Base-by-base conservation (phyloP, 129 eudicot species). In the Oenanthe sinensis region DNA sequence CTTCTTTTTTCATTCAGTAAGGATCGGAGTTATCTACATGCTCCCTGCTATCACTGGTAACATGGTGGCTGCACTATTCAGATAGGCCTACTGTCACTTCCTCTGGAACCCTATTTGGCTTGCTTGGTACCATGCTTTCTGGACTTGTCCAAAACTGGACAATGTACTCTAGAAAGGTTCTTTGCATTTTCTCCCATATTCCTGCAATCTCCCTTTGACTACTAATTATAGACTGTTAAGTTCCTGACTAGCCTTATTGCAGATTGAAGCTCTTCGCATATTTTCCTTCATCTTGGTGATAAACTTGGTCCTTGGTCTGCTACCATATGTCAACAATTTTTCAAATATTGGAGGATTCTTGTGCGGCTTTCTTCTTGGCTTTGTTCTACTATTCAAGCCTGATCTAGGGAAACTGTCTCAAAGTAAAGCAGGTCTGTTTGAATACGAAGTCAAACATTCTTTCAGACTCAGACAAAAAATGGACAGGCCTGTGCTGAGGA, bases 101-200 rank as follows among this genome's bases (percentile, higher is more conserved):
- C 37, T 89, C 93, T 24, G 83, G 81, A 58, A 85, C 90, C 76
- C 78, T 89, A 71, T 86, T 84, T 83, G 93, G 93, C 40, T 69
- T 89, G 86, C 86, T 89, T 55, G 93, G 93, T 28, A 78, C 88
- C 33, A 62, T 81, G 65, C 76, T 89, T 60, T 86, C 90, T 48
- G 88, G 87, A 62, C 90, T 89, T 76, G 46, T 84, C 36, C 69
- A 79, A 60, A 81, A 89, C 75, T 89, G 93, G 93, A 80, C 80
- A 40, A 33, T 76, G 42, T 89, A 89, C 76, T 60, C 83, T 50
- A 67, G 81, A 67, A 89, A 89, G 93, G 90, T 89, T 22, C 8
- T 79, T 70, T 17, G 16, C 36, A 46, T 33, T 24, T 5, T 69
- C 12, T 24, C 45, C 36, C 13, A 67, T 43, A 47, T 14, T 46